Percentiles rank a stretch among this genome's conserved stretches.
These are phyloP conservation scores for Melaleuca alternifolia DNA, from an alignment of 345 rosid genomes.

Conservation along the genomic window DNA sequence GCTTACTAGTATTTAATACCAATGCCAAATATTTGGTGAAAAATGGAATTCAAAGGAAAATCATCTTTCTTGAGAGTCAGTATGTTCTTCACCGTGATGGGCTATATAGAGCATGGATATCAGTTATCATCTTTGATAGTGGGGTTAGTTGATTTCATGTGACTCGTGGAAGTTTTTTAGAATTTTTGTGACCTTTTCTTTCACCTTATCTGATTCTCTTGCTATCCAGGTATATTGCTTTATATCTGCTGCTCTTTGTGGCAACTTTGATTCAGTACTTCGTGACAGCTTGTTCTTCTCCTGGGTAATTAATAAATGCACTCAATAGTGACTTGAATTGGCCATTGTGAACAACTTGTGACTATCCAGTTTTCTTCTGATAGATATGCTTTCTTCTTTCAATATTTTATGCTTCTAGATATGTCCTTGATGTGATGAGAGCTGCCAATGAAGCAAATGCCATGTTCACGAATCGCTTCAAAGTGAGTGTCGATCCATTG, in stretches of 20 bases:
- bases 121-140: neutral
- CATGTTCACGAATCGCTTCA: slow-evolving; percentile 10
- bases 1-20: neutral
- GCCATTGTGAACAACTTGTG: neutral
- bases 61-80: neutral
- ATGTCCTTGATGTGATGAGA: slow-evolving; percentile 58
- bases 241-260: slow-evolving; percentile 43
- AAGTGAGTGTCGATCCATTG: slow-evolving; percentile 34
- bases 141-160: neutral
- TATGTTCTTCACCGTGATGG: neutral
- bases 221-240: slow-evolving; percentile 58
- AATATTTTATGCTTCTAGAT: slow-evolving; percentile 22
- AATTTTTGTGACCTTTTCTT: neutral
- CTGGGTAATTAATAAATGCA: slow-evolving; percentile 49
- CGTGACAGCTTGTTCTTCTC: slow-evolving; percentile 77
- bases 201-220: neutral
- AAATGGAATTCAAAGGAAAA: neutral
- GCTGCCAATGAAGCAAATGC: slow-evolving; percentile 25
- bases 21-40: neutral
- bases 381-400: neutral
- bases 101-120: neutral
- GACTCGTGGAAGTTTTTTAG: neutral
- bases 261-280: slow-evolving; percentile 81
- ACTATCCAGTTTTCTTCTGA: neutral
- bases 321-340: neutral